Base-by-base conservation (phyloP, 371 early-diverging fungal genomes). In the Haplosporangium sp. region DNA sequence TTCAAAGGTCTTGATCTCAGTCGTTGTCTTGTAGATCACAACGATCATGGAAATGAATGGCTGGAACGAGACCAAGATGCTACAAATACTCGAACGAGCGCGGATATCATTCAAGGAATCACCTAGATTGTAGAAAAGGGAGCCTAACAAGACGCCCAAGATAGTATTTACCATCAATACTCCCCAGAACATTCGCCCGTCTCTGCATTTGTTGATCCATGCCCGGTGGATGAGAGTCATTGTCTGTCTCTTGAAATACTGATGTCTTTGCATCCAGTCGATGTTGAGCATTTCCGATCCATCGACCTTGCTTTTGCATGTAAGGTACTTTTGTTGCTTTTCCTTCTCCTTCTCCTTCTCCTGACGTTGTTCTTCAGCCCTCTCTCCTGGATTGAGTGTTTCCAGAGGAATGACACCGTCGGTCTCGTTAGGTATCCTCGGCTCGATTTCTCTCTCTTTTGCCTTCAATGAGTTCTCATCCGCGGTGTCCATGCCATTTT, bases 1-100 rank as follows among this genome's bases (percentile, higher is more conserved):
- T 10, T 64, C 64, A 46, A 36, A 64, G 18, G 55, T 45, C 45
- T 46, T 45, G n/a, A 64, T 55, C 1, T 64, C 64, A 4, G 10
- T 11, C 6, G 55, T 16, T 1, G 11, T 36, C 5, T 55, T 12
- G 55, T 23, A 54, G n/a, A 55, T 55, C 14, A 12, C 38, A 6
- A 43, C 45, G 1, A 55, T 55, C 47, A 64, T 29, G 36, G 11
- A 36, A 14, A 55, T 36, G 14, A 45, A 64, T 8, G 64, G 55
- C 38, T 64, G 64, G 18, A 55, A 55, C 5, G 55, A 13, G 5
- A 45, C 46, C 13, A 64, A 4, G 6, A 51, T 13, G 38, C n/a
- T 45, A n/a, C 36, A 18, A 14, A 55, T 13, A 47, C 48, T 55
- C 9, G 48, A 14, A 2, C 64, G 55, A 12, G 64, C 21, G 9